Conservation (phyloP, 1,139 yeast genomes). For the Hemisphaericaspora xylanilytica region DNA sequence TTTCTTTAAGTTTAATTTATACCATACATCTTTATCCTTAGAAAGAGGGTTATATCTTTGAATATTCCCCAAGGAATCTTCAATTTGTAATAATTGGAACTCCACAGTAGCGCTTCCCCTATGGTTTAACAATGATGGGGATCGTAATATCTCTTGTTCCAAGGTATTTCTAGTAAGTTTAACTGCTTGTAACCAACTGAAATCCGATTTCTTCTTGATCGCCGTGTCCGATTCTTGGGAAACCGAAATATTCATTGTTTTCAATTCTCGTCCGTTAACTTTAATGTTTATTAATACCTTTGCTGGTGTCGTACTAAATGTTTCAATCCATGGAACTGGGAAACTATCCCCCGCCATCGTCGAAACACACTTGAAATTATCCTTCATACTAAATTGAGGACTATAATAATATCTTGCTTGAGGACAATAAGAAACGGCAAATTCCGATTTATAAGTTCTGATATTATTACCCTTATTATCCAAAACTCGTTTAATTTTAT, state of each 20-base stretch:
- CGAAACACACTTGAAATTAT: slow-evolving; percentile 59
- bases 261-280: slow-evolving; percentile 44
- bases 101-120: slow-evolving; percentile 57
- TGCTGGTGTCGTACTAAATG: slow-evolving; percentile 76
- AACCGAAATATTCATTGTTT: slow-evolving; percentile 21
- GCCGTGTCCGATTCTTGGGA: slow-evolving; percentile 17
- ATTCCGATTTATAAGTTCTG: slow-evolving; percentile 60
- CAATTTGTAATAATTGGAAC: slow-evolving; percentile 63
- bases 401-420: slow-evolving; percentile 47
- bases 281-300: slow-evolving; percentile 58
- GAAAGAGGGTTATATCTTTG: slow-evolving; percentile 53
- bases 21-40: slow-evolving; percentile 46
- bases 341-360: slow-evolving; percentile 42
- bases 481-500: slow-evolving; percentile 61
- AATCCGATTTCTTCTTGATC: slow-evolving; percentile 12
- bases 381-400: slow-evolving; percentile 22
- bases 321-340: slow-evolving; percentile 49
- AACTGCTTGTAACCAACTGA: slow-evolving; percentile 25
- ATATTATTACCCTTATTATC: slow-evolving; percentile 67
- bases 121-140: slow-evolving; percentile 21
- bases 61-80: slow-evolving; percentile 73
- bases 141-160: slow-evolving; percentile 34
- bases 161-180: slow-evolving; percentile 31
- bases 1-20: slow-evolving; percentile 61
- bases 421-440: slow-evolving; percentile 78